A percentile compares a stretch with the other conserved stretches of the same genome.
Evolutionary conservation across 2,329 filamentous ascomycete genomes (phyloP).

Genomic region (Epichloe gansuensis): DNA sequence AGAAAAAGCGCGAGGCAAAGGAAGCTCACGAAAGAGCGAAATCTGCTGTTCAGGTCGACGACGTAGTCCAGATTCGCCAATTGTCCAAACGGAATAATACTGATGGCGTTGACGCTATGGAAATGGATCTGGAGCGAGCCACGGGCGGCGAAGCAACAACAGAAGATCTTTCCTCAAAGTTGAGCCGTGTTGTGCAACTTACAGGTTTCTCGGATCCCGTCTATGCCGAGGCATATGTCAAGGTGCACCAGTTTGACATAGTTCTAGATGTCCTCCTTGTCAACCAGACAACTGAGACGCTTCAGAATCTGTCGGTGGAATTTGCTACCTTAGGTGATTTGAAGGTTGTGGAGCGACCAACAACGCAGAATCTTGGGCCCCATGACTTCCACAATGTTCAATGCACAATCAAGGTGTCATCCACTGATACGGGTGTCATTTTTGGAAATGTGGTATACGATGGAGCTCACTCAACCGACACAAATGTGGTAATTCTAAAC

Average conservation of each 20-base stretch:
- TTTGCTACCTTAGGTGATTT: conserved; percentile 97
- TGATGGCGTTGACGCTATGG: conserved; percentile 75
- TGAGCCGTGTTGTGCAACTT: conserved; percentile 90
- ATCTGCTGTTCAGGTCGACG: conserved; percentile 87
- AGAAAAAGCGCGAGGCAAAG: conserved; percentile 94
- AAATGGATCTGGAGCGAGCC: conserved; percentile 82
- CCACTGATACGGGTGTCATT: conserved; percentile 95
- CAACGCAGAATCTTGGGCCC: conserved; percentile 87
- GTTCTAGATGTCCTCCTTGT: conserved; percentile 91
- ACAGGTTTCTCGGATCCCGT: conserved; percentile 97
- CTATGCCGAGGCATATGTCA: conserved; percentile 98
- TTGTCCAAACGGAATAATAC: conserved; percentile 79
- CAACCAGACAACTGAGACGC: conserved; percentile 91
- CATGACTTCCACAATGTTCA: conserved; percentile 98
- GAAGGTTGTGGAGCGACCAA: conserved; percentile 93
- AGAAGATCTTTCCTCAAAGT: conserved; percentile 84
- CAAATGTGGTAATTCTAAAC: conserved; percentile 94
- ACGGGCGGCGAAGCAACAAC: conserved; percentile 76
- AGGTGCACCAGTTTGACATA: conserved; percentile 98
- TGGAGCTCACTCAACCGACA: conserved; percentile 80
- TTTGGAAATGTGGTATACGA: conserved; percentile 99
- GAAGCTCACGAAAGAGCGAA: conserved; percentile 88
- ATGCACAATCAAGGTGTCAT: conserved; percentile 96
- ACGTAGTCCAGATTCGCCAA: conserved; percentile 86
- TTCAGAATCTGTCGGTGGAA: conserved; percentile 94